These are phyloP conservation scores for Penicillium steckii DNA, from an alignment of 495 filamentous ascomycete genomes.

Conservation along the genomic window DNA sequence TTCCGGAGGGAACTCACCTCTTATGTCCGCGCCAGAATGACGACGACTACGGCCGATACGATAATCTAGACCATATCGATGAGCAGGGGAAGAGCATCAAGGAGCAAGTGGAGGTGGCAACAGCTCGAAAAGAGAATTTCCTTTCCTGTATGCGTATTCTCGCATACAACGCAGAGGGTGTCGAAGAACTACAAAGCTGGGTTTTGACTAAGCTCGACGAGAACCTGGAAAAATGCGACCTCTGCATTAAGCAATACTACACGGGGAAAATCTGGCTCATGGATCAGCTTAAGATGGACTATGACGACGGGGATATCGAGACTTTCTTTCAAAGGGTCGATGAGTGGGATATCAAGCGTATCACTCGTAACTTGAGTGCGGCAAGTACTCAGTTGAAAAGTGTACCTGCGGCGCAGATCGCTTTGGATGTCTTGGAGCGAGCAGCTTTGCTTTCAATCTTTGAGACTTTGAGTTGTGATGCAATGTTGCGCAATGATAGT, in stretches of 20 bases:
- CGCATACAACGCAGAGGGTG: slow-evolving; percentile 61
- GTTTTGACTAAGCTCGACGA: slow-evolving; percentile 54
- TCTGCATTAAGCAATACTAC: slow-evolving; percentile 80
- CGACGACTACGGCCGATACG: slow-evolving; percentile 55
- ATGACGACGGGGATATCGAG: slow-evolving; percentile 61
- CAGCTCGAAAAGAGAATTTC: slow-evolving; percentile 53
- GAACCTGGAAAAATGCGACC: slow-evolving; percentile 68
- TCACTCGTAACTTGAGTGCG: slow-evolving; percentile 52
- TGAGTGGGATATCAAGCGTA: slow-evolving; percentile 60
- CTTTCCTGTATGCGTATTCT: slow-evolving; percentile 67
- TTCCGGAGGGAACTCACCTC: slow-evolving; percentile 47
- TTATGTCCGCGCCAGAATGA: slow-evolving; percentile 49
- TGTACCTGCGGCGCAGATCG: slow-evolving; percentile 48
- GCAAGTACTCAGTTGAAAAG: slow-evolving; percentile 48
- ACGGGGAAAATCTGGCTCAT: slow-evolving; percentile 62
- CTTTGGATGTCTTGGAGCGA: slow-evolving; percentile 45
- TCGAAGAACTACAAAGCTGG: slow-evolving; percentile 56
- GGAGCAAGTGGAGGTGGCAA: slow-evolving; percentile 46
- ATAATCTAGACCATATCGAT: slow-evolving; percentile 37
- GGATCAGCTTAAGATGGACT: slow-evolving; percentile 56
- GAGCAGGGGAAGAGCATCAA: slow-evolving; percentile 32
- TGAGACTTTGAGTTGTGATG: slow-evolving; percentile 61
- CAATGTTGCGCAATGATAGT: slow-evolving; percentile 52
- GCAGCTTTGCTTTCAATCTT: slow-evolving; percentile 59
- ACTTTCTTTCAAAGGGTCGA: slow-evolving; percentile 56